phyloP scores from a whole-genome alignment of 352 stramenopile species.

The Phytopythium sindhum region DNA sequence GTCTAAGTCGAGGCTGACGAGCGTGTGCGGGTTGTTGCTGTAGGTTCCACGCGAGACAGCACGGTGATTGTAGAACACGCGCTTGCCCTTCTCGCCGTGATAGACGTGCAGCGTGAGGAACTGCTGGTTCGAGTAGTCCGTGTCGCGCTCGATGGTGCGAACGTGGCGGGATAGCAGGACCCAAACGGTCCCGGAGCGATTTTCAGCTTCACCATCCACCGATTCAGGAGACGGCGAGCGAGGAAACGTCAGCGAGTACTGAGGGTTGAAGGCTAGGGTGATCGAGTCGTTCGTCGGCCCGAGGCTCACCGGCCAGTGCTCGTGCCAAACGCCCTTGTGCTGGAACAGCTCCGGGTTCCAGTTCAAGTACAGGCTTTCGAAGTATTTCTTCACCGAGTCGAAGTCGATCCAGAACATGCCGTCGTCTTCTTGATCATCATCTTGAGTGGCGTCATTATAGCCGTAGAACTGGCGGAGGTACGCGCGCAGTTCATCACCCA shows the following conservation, averaged over 20 bases:
- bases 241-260: constrained; percentile 88
- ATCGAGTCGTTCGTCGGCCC: constrained; percentile 88
- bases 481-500: constrained; percentile 55
- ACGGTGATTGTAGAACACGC: constrained; percentile 83
- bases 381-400: constrained; percentile 90
- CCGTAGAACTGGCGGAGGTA: constrained; percentile 58
- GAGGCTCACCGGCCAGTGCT: constrained; percentile 79
- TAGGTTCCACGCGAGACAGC: constrained; percentile 84
- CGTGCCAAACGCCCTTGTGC: constrained; percentile 73
- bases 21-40: constrained; percentile 91
- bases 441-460: not conserved
- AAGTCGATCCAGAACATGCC: constrained; percentile 97
- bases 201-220: constrained; percentile 13
- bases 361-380: constrained; percentile 93
- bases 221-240: not conserved
- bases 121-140: constrained; percentile 48
- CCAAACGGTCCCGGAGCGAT: constrained; percentile 64
- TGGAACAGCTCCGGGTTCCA: constrained; percentile 94
- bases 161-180: constrained; percentile 93
- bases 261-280: constrained; percentile 92
- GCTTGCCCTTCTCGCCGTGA: constrained; percentile 44
- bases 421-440: constrained; percentile 62
- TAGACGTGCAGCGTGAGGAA: constrained; percentile 93
- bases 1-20: constrained; percentile 84
- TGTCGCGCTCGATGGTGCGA: constrained; percentile 67